Conservation (phyloP, 108 stramenopile species). For the Fistulifera pelliculosa region DNA sequence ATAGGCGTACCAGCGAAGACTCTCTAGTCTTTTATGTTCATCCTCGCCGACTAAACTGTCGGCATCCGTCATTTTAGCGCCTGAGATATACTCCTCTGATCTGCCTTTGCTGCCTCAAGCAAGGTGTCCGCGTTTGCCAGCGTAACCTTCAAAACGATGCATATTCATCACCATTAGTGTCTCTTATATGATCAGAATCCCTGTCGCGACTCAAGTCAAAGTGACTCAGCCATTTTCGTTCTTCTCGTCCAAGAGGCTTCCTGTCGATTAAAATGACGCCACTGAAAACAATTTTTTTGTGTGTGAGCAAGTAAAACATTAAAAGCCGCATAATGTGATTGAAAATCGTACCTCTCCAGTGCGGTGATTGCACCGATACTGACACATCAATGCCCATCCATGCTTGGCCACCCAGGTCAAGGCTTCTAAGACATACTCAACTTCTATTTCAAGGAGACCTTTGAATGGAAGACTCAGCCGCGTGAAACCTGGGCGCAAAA, state of each 20-base stretch:
- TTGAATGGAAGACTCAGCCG: constrained; percentile 82
- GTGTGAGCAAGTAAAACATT: neutral
- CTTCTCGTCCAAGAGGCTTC: constrained; percentile 62
- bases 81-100: constrained; percentile 60
- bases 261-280: constrained; percentile 71
- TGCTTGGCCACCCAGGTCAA: constrained; percentile 84
- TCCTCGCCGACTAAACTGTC: constrained; percentile 21
- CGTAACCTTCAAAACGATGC: constrained; percentile 24
- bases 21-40: constrained; percentile 29
- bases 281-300: constrained; percentile 11
- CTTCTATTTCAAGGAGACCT: constrained; percentile 54
- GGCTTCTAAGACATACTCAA: constrained; percentile 84
- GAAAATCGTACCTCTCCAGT: constrained; percentile 18
- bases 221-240: constrained; percentile 72
- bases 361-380: constrained; percentile 75
- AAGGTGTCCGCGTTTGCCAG: constrained; percentile 52
- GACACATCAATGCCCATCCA: constrained; percentile 84
- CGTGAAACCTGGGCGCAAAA: constrained; percentile 88
- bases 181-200: neutral
- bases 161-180: neutral
- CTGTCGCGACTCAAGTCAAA: constrained; percentile 22
- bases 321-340: neutral
- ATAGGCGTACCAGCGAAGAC: constrained; percentile 68
- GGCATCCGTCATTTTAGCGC: constrained; percentile 63
- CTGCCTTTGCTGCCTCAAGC: constrained; percentile 34